These are phyloP conservation scores for Xylariaceae sp. DNA, from an alignment of 2,329 filamentous ascomycete genomes.

Conservation along the genomic window DNA sequence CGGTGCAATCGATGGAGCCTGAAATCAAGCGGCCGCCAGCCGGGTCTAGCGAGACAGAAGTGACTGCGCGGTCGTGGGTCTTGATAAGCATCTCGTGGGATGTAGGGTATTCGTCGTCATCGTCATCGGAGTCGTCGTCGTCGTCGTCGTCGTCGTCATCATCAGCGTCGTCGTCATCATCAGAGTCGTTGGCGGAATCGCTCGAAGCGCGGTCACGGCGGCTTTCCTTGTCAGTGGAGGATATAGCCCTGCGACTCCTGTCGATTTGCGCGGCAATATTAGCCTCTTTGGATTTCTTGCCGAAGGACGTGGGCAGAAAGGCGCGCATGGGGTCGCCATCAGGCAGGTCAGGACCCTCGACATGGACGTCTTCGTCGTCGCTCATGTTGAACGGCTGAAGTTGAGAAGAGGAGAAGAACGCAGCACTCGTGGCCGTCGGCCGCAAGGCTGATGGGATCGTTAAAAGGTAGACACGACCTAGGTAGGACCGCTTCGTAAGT, in stretches of 20 bases:
- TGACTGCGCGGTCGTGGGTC: conserved; percentile 84
- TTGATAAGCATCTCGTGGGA: conserved; percentile 91
- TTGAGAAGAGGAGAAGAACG: too few relatives aligned
- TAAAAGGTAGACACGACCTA: too few relatives aligned
- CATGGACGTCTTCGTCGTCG: conserved; percentile 51
- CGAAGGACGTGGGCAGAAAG: conserved; percentile 77
- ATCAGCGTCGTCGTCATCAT: conserved; percentile 32
- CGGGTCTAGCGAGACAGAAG: conserved; percentile 75
- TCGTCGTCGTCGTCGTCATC: conserved; percentile 48
- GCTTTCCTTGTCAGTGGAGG: conserved; percentile 23
- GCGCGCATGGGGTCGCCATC: conserved; percentile 64
- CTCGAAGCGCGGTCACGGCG: conserved; percentile 18
- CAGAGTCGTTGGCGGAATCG: conserved; percentile 16
- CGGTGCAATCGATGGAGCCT: conserved; percentile 82
- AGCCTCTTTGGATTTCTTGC: conserved; percentile 67
- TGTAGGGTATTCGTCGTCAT: conserved; percentile 82
- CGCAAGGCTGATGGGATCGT: too few relatives aligned
- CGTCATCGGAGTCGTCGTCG: conserved; percentile 52
- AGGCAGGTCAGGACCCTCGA: conserved; percentile 47
- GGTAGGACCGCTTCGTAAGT: too few relatives aligned
- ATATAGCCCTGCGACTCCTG: conserved; percentile 57
- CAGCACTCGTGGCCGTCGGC: too few relatives aligned
- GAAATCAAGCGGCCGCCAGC: conserved; percentile 79
- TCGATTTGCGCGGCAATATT: conserved; percentile 77
- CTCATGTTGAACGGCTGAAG: too few relatives aligned